Conservation (phyloP, 2,329 filamentous ascomycete genomes). For the Aspergillus sp. region DNA sequence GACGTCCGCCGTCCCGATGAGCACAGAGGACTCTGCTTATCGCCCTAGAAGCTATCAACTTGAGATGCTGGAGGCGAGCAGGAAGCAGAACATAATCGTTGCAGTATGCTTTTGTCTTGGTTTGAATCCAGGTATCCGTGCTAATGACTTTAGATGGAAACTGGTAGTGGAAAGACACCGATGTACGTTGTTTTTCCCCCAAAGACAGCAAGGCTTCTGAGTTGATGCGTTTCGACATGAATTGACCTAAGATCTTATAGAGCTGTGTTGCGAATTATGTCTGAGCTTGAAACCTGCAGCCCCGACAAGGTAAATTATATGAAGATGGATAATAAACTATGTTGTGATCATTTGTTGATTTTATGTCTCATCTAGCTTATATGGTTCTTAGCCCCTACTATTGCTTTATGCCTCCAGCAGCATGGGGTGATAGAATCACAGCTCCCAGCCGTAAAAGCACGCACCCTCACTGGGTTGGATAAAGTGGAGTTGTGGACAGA, state of each 20-base stretch:
- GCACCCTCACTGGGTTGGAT: conserved; percentile 63
- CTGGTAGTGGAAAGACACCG: conserved; percentile 73
- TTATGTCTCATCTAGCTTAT: conserved; percentile 35
- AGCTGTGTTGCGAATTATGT: conserved; percentile 63
- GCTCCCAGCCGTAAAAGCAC: conserved; percentile 54
- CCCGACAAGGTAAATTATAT: conserved; percentile 49
- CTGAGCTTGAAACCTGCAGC: conserved; percentile 55
- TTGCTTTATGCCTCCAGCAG: conserved; percentile 65
- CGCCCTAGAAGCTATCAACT: conserved; percentile 59
- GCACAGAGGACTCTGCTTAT: too few species aligned
- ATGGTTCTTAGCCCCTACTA: conserved; percentile 71
- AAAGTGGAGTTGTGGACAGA: conserved; percentile 70
- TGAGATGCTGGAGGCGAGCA: conserved; percentile 70
- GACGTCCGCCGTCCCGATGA: too few species aligned
- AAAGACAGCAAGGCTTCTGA: background rate
- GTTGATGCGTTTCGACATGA: too few species aligned
- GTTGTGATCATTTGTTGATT: background rate
- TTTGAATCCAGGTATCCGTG: background rate
- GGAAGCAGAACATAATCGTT: conserved; percentile 66
- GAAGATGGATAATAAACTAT: background rate
- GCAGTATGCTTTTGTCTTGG: conserved; percentile 44
- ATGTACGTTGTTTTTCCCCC: conserved; percentile 47
- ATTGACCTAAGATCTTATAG: conserved; percentile 31
- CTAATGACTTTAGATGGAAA: conserved; percentile 60
- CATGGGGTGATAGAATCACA: conserved; percentile 55